Evolutionary conservation across 2,329 filamentous ascomycete species (phyloP), one percentile per base, ranked within the genome.

Genomic region (Cytospora piceicola): DNA sequence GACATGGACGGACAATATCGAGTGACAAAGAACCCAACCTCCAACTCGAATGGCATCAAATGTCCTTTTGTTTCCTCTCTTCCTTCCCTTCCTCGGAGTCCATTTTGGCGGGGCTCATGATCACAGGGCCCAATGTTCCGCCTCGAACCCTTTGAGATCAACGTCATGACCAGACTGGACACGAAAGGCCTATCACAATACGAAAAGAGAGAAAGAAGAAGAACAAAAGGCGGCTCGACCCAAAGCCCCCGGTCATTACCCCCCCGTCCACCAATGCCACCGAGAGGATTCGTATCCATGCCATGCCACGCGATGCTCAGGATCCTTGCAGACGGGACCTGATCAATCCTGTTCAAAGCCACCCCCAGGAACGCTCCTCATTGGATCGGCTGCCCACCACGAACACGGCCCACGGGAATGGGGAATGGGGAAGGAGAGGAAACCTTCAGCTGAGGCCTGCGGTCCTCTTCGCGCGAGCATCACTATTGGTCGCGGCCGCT

Each of bases 241-340:
- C 17, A 46, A 24, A 39, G 36, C 15, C 49, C n/a, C 58, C 12
- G 32, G 58, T 22, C 7, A 20, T 17, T n/a, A n/a, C 3, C 27
- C 20, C 7, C 32, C 14, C 15, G 52, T 5, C 24, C 20, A n/a
- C n/a, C n/a, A 11, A 24, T 49, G n/a, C 46, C 46, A 49, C 29
- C n/a, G n/a, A 29, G 12, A 61, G 60, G 52, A 56, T 34, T 42
- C 53, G 27, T 8, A 57, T 49, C 60, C 60, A 39, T 55, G 39
- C 52, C 9, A 17, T 27, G 52, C 60, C 60, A 63, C 60, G 60
- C 53, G 60, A 53, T 57, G 52, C 34, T 54, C 20, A 24, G 46
- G n/a, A 49, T 49, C 46, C 22, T 22, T 7, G 8, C 24, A 20
- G 24, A n/a, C 46, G n/a, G 46, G 14, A 2, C 8, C 8, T 22